Evolutionary conservation across 1,284 basidiomycete species (phyloP).

Genomic region (Ganoderma boninense): DNA sequence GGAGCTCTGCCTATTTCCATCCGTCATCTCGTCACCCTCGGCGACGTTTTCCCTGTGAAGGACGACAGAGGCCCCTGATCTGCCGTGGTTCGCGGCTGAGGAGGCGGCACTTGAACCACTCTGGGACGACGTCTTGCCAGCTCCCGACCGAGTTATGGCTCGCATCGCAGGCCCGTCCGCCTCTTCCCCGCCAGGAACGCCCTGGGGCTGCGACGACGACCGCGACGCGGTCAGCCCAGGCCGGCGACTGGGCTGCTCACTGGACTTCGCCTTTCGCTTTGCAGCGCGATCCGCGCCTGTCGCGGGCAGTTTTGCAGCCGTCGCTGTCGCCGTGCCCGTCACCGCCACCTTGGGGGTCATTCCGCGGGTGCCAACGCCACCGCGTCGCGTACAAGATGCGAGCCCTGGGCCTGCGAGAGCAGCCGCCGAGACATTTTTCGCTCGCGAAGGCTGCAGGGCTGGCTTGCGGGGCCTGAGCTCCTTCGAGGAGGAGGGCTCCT

Average conservation of each 20-base stretch:
- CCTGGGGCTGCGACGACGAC: constrained; percentile 15
- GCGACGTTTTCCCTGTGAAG: constrained; percentile 29
- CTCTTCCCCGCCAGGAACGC: constrained; percentile 14
- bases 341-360: background rate
- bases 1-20: constrained; percentile 20
- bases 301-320: background rate
- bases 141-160: constrained; percentile 13
- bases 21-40: constrained; percentile 19
- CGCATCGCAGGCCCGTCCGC: constrained; percentile 11
- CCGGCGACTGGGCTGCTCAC: constrained; percentile 12
- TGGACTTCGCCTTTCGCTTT: constrained; percentile 16
- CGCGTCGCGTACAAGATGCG: constrained; percentile 25
- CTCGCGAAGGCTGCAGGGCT: constrained; percentile 32
- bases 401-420: constrained; percentile 13
- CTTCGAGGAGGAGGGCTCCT: constrained; percentile 26
- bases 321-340: background rate
- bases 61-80: constrained; percentile 31
- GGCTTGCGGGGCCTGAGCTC: constrained; percentile 15
- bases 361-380: constrained; percentile 20
- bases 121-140: constrained; percentile 9
- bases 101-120: constrained; percentile 25
- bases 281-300: constrained; percentile 26
- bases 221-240: constrained; percentile 2
- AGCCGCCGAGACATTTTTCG: constrained; percentile 31
- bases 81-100: constrained; percentile 22